Evolutionary conservation across 2,329 filamentous ascomycete genomes (phyloP), one percentile per base, ranked within the genome.

Genomic region (Exutisphaerella laricina): DNA sequence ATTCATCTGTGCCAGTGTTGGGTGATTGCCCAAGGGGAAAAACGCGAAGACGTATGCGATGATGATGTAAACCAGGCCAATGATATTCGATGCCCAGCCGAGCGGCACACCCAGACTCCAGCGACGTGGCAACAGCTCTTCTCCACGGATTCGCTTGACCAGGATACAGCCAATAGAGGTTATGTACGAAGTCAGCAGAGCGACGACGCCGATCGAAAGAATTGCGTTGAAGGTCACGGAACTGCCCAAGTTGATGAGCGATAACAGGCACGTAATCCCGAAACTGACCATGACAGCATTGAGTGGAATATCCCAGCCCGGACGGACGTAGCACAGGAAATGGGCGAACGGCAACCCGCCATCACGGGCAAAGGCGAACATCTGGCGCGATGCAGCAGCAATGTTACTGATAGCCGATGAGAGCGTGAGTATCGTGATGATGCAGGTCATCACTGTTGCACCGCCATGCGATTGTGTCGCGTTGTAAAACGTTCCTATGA

Each of bases 341-440:
- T 22, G 20, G 12, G 53, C 51, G 22, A 68, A 69, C 0, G 68
- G 68, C 1, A 70, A 57, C 1, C 69, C 69, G 3, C 59, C 53
- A 41, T 71, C 69, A 17, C 68, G 62, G 10, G 68, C 66, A 48
- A 71, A 70, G 0, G 67, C 66, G 41, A 59, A 71, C 4, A 64
- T 57, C 57, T 69, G 66, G 5, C 66, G 63, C 6, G 66, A 68
- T 1, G 65, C 65, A 2, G 68, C 62, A 23, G 68, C 66, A 8
- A 66, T 48, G 13, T 62, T 52, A 8, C 60, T 64, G 10, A 67
- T 59, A 6, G 63, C 65, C 25, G 62, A 66, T 43, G 59, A 65
- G 36, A 70, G 61, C 8, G 65, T 63, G 2, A 69, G 54, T 1
- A 62, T 53, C 14, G 67, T 58, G 44, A 69, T 63, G 32, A 69